phyloP scores from a whole-genome alignment of 352 stramenopile species.

The Aphanomyces astaci region DNA sequence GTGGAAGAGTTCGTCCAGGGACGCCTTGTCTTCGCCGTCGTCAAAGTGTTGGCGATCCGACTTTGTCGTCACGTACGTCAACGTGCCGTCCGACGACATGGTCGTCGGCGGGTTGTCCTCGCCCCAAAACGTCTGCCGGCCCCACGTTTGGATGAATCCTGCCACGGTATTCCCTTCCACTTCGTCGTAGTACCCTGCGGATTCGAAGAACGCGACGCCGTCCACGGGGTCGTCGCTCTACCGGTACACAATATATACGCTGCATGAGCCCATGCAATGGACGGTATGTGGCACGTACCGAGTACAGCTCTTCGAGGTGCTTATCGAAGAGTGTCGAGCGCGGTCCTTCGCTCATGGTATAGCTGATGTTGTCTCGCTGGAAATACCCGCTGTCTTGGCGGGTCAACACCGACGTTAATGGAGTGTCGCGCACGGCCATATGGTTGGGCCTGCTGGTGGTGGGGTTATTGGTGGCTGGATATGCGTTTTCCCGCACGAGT shows the following conservation, averaged over 20 bases:
- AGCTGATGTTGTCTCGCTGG: slow-evolving; percentile 15
- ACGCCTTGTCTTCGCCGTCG: slow-evolving; percentile 19
- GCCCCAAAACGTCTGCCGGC: slow-evolving; percentile 61
- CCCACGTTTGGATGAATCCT: slow-evolving; percentile 72
- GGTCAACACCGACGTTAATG: background rate
- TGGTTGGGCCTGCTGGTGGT: background rate
- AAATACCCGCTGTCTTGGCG: slow-evolving; percentile 21
- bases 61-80: background rate
- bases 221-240: slow-evolving; percentile 27
- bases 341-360: background rate
- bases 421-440: background rate
- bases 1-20: slow-evolving; percentile 19
- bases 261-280: background rate
- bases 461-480: background rate
- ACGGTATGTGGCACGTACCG: background rate
- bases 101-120: slow-evolving; percentile 24
- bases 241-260: no score
- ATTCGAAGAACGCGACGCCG: slow-evolving; percentile 69
- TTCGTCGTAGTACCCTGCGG: slow-evolving; percentile 75
- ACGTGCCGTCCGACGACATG: background rate
- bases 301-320: slow-evolving; percentile 21
- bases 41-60: slow-evolving; percentile 13
- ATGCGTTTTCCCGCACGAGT: background rate
- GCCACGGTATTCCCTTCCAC: slow-evolving; percentile 71
- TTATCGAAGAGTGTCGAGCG: slow-evolving; percentile 20